Percentiles rank a stretch among this genome's conserved stretches.
phyloP scores from a whole-genome alignment of 208 protist genomes.

The Crithidia sp. region DNA sequence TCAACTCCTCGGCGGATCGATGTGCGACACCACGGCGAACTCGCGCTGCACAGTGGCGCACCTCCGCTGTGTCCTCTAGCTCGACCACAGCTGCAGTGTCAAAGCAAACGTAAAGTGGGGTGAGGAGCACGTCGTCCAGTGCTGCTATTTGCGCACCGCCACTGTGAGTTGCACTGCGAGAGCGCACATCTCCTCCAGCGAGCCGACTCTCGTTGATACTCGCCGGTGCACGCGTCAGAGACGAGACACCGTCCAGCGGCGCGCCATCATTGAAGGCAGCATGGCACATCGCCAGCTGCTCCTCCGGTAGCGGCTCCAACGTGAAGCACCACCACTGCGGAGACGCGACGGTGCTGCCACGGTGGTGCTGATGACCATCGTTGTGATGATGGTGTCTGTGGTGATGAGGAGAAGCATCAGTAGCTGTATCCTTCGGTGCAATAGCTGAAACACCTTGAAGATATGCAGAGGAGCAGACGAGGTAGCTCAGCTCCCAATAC shows the following conservation, averaged over 20 bases:
- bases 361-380: no score
- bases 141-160: neutral
- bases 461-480: neutral
- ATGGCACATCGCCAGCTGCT: conserved; percentile 19
- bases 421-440: neutral
- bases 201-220: no score
- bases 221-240: no score
- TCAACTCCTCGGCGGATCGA: neutral
- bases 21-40: no score
- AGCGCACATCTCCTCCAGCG: no score
- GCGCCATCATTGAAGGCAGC: neutral
- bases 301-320: conserved; percentile 24
- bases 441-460: no score
- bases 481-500: conserved; percentile 24
- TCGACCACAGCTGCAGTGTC: conserved; percentile 3
- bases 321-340: conserved; percentile 27
- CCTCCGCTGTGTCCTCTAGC: neutral
- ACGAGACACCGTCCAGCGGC: neutral
- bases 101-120: conserved; percentile 29
- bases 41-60: neutral
- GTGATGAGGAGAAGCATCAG: no score
- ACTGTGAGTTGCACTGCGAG: no score
- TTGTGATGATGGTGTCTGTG: no score
- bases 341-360: neutral
- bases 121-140: conserved; percentile 19